Evolutionary conservation across 2,329 filamentous ascomycete genomes (phyloP).

Genomic region (Penicillium sp.): DNA sequence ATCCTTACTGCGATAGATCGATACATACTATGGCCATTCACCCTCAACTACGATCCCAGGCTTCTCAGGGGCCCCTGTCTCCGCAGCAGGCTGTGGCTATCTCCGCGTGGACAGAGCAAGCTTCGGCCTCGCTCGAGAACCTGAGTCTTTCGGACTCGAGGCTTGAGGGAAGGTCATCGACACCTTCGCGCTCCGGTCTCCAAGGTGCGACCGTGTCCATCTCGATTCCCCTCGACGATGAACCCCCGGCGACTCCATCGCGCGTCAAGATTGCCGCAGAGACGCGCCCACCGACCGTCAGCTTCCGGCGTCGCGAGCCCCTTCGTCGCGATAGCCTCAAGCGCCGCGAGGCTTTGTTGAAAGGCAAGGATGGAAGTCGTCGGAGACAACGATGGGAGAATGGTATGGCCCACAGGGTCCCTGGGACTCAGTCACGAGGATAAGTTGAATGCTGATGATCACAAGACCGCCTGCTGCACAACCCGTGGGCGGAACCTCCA

Average conservation of each 20-base stretch:
- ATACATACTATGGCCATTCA: slow-evolving; percentile 43
- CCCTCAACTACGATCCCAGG: slow-evolving; percentile 33
- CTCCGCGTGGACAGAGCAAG: slow-evolving; percentile 63
- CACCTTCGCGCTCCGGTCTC: slow-evolving; percentile 46
- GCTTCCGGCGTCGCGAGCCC: slow-evolving; percentile 53
- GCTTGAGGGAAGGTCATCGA: slow-evolving; percentile 51
- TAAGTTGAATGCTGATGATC: slow-evolving; percentile 23
- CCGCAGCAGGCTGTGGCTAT: slow-evolving; percentile 55
- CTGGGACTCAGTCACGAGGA: background rate
- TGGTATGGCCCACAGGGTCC: slow-evolving; percentile 53
- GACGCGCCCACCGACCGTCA: slow-evolving; percentile 36
- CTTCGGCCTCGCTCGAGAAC: slow-evolving; percentile 37
- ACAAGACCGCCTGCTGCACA: slow-evolving; percentile 77
- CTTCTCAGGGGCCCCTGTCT: slow-evolving; percentile 29
- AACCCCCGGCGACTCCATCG: slow-evolving; percentile 27
- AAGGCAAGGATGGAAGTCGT: slow-evolving; percentile 86
- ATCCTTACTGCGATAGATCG: background rate
- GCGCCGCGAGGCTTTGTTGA: slow-evolving; percentile 71
- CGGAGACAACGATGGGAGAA: slow-evolving; percentile 93
- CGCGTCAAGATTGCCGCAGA: slow-evolving; percentile 28
- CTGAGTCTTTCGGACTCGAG: slow-evolving; percentile 33
- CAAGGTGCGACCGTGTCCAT: slow-evolving; percentile 62
- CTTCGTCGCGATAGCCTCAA: slow-evolving; percentile 61
- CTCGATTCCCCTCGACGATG: slow-evolving; percentile 72
- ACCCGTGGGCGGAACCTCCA: slow-evolving; percentile 82